Percentiles rank a stretch among this genome's conserved stretches.
Evolutionary conservation across 352 stramenopile genomes (phyloP).

Genomic region (Blastocystis sp.): DNA sequence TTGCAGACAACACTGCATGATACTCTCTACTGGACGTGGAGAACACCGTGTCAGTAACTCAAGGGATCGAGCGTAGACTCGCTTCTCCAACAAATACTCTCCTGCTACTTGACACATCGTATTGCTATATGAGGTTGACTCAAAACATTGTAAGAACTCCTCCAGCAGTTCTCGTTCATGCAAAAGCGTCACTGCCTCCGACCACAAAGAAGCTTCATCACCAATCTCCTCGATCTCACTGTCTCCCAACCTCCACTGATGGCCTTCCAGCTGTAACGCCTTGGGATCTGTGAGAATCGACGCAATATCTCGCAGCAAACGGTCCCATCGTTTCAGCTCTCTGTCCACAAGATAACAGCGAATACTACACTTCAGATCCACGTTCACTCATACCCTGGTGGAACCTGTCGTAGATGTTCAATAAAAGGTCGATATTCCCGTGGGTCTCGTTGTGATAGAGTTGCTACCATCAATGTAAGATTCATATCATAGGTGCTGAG

Average conservation of each 20-base stretch:
- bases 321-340: constrained; percentile 3
- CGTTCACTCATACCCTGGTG: neutral
- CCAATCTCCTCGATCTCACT: neutral
- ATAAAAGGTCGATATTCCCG: constrained; percentile 32
- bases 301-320: neutral
- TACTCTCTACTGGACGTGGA: constrained; percentile 6
- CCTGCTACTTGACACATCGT: neutral
- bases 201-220: neutral
- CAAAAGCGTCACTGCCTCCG: constrained; percentile 6
- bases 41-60: neutral
- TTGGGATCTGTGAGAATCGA: neutral
- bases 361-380: neutral
- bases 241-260: neutral
- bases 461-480: constrained; percentile 8
- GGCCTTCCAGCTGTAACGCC: neutral
- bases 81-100: neutral
- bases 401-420: neutral
- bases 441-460: constrained; percentile 24
- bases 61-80: neutral
- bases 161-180: neutral
- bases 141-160: neutral
- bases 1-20: neutral
- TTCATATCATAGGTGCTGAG: constrained; percentile 48
- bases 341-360: constrained; percentile 18
- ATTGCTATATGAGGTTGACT: neutral